Conservation (phyloP, 306 rosid genomes). For the Prunus padus region DNA sequence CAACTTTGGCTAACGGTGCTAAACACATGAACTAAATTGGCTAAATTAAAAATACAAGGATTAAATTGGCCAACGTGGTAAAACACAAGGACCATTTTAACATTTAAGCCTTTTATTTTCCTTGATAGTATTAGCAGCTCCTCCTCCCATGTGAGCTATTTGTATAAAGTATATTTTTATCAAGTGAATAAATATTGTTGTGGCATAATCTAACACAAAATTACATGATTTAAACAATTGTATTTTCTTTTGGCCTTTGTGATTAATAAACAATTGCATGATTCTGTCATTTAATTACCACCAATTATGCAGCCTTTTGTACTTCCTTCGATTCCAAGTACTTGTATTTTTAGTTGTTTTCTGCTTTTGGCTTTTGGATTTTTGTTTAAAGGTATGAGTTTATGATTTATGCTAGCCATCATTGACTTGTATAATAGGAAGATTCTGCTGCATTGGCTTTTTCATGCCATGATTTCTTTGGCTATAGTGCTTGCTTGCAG, state of each 20-base stretch:
- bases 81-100: too few species aligned
- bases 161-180: not conserved
- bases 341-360: not conserved
- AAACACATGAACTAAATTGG: too few species aligned
- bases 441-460: slow-evolving; percentile 14
- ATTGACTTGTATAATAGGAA: not conserved
- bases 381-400: not conserved
- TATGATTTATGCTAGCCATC: not conserved
- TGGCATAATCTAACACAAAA: slow-evolving; percentile 17
- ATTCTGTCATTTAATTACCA: not conserved
- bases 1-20: too few species aligned
- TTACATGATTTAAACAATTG: slow-evolving; percentile 10
- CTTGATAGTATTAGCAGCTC: too few species aligned
- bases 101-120: too few species aligned
- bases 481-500: not conserved
- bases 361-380: not conserved
- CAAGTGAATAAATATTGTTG: too few species aligned
- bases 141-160: slow-evolving; percentile 13
- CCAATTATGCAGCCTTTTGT: slow-evolving; percentile 16
- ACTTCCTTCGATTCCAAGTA: slow-evolving; percentile 44
- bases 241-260: not conserved
- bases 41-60: too few species aligned
- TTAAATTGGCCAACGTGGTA: too few species aligned
- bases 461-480: not conserved
- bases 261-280: not conserved